Conservation (phyloP, 2,329 filamentous ascomycete genomes). For the Microcyclosporella mali region DNA sequence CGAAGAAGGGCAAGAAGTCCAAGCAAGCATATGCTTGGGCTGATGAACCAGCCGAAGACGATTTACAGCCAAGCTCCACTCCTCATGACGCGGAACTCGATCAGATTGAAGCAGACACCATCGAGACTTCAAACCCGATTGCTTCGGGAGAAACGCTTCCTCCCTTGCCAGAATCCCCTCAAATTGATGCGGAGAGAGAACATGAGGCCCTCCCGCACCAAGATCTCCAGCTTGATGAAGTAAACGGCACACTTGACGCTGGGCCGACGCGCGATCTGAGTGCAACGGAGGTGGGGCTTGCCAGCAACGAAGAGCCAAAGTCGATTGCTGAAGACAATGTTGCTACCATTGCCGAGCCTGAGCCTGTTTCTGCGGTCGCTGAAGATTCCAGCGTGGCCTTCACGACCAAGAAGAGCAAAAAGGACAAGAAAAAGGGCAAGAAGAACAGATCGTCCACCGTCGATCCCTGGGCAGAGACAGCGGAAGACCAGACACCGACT, state of each 20-base stretch:
- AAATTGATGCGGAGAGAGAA: too few relatives aligned
- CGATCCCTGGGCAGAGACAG: slow-evolving; percentile 4
- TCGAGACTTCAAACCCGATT: too few relatives aligned
- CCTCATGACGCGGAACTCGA: neutral
- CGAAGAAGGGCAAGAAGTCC: slow-evolving; percentile 24
- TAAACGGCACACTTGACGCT: too few relatives aligned
- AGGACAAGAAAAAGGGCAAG: slow-evolving; percentile 29
- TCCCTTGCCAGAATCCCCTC: too few relatives aligned
- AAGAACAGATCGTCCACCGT: slow-evolving; percentile 3
- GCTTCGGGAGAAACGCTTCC: too few relatives aligned
- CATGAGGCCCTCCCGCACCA: too few relatives aligned
- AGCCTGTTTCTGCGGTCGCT: neutral
- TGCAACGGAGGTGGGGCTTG: too few relatives aligned
- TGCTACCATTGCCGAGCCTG: neutral
- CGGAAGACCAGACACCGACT: neutral
- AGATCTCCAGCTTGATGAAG: too few relatives aligned
- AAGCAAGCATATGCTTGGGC: slow-evolving; percentile 7
- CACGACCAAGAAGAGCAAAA: slow-evolving; percentile 23
- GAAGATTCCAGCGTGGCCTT: slow-evolving; percentile 8
- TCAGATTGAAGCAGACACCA: neutral
- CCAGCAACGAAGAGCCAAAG: neutral
- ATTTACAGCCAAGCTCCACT: neutral
- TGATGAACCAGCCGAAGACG: slow-evolving; percentile 1
- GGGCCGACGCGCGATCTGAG: too few relatives aligned
- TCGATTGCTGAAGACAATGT: neutral